Evolutionary conservation across 2,329 filamentous ascomycete genomes (phyloP), one percentile per base, ranked within the genome.

Genomic region (Alternaria gaisen): DNA sequence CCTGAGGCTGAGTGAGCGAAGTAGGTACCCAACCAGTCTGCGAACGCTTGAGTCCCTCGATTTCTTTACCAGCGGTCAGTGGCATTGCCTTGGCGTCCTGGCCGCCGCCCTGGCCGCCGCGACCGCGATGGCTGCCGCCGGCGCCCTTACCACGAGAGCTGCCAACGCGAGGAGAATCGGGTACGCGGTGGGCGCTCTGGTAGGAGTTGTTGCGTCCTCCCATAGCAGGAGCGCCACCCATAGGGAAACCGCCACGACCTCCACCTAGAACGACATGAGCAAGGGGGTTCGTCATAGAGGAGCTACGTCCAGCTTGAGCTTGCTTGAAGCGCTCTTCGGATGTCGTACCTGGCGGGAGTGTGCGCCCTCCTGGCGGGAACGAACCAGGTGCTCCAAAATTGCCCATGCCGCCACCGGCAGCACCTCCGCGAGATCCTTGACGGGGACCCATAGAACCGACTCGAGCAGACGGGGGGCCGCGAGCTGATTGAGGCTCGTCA

Each of bases 21-120:
- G 84, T 88, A 26, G 95, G 92, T 83, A 97, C 97, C 95, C 95
- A 99, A 53, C 95, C 94, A 58, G 82, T 86, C n/a, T 86, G 69
- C 0, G 93, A 90, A 42, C 88, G 81, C 61, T 87, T 83, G 52
- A 98, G 91, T 52, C 91, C 89, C 83, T 94, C 92, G 66, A 99
- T 81, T 1, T 97, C 91, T 83, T 88, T 84, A 69, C 91, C 90
- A 61, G 89, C 88, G 60, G 94, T 97, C 66, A 98, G 88, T 76
- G 95, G 94, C 93, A 98, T 97, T 67, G 87, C 88, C 85, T 93
- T 93, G 77, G 91, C 90, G 74, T 87, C 85, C n/a, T 61, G 88
- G 34, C 87, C 87, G 53, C 86, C 82, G 54, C 78, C 85, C 38
- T 77, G 52, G 14, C 63, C 75, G 60, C 82, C 81, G 61, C 85